A percentile compares a stretch with the other conserved stretches of the same genome.
Evolutionary conservation across 2,329 filamentous ascomycete genomes (phyloP).

Genomic region (Xylariomycetidae sp.): DNA sequence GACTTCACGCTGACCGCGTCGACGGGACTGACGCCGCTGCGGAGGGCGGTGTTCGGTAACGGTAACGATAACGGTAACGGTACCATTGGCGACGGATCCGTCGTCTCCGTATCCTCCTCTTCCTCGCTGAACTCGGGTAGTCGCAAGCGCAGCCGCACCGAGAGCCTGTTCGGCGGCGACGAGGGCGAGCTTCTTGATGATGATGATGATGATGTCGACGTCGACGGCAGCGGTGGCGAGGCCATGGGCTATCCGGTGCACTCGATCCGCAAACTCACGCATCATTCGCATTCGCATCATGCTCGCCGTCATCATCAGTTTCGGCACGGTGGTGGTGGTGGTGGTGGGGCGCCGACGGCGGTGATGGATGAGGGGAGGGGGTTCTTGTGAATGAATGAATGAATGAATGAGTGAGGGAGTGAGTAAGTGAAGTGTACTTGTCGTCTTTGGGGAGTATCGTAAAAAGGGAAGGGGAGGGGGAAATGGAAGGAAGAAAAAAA

Average conservation of each 20-base stretch:
- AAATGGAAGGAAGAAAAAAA: too few species aligned
- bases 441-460: too few species aligned
- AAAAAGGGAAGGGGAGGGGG: too few species aligned
- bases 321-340: not conserved
- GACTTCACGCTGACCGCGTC: not conserved
- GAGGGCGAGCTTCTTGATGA: too few species aligned
- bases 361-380: constrained; percentile 17
- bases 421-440: too few species aligned
- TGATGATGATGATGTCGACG: too few species aligned
- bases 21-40: not conserved
- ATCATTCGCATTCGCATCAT: constrained; percentile 10
- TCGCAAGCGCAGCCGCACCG: not conserved
- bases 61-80: too few species aligned
- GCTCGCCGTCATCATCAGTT: constrained; percentile 3
- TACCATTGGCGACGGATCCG: too few species aligned
- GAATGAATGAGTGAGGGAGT: too few species aligned
- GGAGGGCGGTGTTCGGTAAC: too few species aligned
- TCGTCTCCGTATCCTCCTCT: too few species aligned
- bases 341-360: constrained; percentile 13
- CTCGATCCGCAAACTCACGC: constrained; percentile 24
- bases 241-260: constrained; percentile 16
- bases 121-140: too few species aligned
- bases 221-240: constrained; percentile 10
- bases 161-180: constrained; percentile 1
- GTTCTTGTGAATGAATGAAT: constrained; percentile 13